phyloP scores from a whole-genome alignment of 1,139 yeast genomes.

The Zygosaccharomyces pseudobailii region DNA sequence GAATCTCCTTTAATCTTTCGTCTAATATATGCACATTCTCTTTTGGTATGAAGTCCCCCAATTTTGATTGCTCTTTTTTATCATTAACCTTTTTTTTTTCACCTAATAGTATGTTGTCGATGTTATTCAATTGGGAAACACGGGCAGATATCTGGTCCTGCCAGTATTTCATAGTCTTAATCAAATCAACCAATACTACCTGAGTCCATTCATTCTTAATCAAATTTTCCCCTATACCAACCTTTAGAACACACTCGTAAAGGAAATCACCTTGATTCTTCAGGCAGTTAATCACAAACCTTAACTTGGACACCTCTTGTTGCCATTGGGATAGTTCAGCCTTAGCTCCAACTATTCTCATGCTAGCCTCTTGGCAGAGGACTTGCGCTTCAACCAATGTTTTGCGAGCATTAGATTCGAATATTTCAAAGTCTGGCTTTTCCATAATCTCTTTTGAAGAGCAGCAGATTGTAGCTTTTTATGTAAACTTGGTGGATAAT shows the following conservation, averaged over 20 bases:
- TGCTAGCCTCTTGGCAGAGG: conserved; percentile 37
- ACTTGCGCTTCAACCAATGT: conserved; percentile 36
- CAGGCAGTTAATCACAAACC: conserved; percentile 34
- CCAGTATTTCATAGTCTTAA: conserved; percentile 26
- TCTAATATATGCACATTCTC: conserved; percentile 37
- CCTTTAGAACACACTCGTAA: conserved; percentile 27
- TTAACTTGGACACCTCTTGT: conserved; percentile 27
- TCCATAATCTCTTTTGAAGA: conserved; percentile 10
- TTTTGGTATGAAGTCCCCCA: conserved; percentile 44
- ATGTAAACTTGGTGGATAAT: neutral
- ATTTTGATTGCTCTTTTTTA: conserved; percentile 19
- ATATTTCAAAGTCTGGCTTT: conserved; percentile 20
- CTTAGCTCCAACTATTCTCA: conserved; percentile 24
- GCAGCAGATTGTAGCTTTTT: neutral
- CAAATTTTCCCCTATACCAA: conserved; percentile 32
- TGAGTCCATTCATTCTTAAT: conserved; percentile 26
- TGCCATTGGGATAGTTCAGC: conserved; percentile 24
- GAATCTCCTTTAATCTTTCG: conserved; percentile 30
- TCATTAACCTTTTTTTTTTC: conserved; percentile 26
- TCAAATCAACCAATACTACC: conserved; percentile 24
- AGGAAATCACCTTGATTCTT: conserved; percentile 36
- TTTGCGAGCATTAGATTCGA: conserved; percentile 36
- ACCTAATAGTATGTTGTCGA: conserved; percentile 21
- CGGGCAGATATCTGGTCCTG: conserved; percentile 35
- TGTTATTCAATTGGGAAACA: conserved; percentile 31